Conservation (phyloP, 2,329 filamentous ascomycete species). For the Aschersonia sp. region DNA sequence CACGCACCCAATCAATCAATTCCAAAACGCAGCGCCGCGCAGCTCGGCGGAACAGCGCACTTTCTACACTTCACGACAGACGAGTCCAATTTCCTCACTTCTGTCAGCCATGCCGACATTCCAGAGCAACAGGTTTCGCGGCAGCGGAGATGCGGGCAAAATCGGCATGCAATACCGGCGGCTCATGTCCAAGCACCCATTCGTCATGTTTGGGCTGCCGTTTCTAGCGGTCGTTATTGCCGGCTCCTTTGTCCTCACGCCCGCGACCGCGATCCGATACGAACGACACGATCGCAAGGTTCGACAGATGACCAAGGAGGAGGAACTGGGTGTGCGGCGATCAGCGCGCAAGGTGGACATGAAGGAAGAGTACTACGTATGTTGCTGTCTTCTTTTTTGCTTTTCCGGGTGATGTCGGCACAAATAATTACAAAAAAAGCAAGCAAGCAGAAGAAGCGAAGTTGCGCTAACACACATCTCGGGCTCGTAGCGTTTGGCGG, state of each 20-base stretch:
- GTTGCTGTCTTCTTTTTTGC: background rate
- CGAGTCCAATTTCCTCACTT: too few species aligned
- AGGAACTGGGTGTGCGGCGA: conserved; percentile 71
- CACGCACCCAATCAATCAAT: background rate
- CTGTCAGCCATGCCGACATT: conserved; percentile 33
- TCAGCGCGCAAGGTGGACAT: conserved; percentile 58
- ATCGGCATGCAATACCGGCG: conserved; percentile 66
- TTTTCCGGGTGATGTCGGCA: background rate
- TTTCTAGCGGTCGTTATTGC: conserved; percentile 83
- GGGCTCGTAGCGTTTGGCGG: conserved; percentile 27
- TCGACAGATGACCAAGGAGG: conserved; percentile 68
- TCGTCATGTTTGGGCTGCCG: conserved; percentile 83
- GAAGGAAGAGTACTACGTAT: conserved; percentile 74
- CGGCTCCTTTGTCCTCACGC: conserved; percentile 87
- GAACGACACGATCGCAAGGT: conserved; percentile 87
- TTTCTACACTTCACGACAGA: background rate
- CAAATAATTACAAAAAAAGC: background rate
- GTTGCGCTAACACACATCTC: too few species aligned
- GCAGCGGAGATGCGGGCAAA: conserved; percentile 48
- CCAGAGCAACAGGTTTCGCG: conserved; percentile 55
- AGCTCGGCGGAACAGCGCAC: background rate
- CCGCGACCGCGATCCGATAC: conserved; percentile 84
- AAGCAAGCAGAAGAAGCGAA: too few species aligned
- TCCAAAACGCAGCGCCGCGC: background rate
- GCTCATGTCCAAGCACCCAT: conserved; percentile 64